Evolutionary conservation across 164 flowering plant species (phyloP).

Genomic region (Echeveria elegans): DNA sequence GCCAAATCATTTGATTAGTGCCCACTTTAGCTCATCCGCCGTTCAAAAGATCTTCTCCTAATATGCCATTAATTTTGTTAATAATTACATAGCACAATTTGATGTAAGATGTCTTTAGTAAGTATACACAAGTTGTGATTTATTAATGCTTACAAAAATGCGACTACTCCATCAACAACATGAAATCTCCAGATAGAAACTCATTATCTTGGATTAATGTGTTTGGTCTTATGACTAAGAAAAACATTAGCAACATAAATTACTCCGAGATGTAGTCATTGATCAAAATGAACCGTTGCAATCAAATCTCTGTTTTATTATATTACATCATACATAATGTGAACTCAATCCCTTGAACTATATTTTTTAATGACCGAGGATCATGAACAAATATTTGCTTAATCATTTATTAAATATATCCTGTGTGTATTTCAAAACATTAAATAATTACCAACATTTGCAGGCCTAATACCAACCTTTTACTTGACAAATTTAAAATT

Average conservation of each 20-base stretch:
- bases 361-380: slow-evolving; percentile 1
- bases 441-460: background rate
- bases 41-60: no score
- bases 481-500: no score
- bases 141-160: background rate
- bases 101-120: background rate
- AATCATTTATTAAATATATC: background rate
- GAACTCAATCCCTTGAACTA: background rate
- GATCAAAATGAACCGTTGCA: background rate
- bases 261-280: background rate
- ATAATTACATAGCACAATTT: background rate
- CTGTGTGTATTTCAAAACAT: background rate
- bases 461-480: background rate
- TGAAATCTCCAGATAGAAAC: background rate
- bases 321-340: background rate
- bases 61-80: no score
- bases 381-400: background rate
- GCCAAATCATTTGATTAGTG: no score
- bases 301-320: background rate
- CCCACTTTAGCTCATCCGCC: no score
- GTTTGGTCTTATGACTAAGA: background rate
- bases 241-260: background rate
- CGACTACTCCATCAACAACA: slow-evolving; percentile 1
- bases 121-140: background rate
- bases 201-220: background rate